phyloP scores from a whole-genome alignment of 768 basidiomycete genomes.

The Rickenella mellea region DNA sequence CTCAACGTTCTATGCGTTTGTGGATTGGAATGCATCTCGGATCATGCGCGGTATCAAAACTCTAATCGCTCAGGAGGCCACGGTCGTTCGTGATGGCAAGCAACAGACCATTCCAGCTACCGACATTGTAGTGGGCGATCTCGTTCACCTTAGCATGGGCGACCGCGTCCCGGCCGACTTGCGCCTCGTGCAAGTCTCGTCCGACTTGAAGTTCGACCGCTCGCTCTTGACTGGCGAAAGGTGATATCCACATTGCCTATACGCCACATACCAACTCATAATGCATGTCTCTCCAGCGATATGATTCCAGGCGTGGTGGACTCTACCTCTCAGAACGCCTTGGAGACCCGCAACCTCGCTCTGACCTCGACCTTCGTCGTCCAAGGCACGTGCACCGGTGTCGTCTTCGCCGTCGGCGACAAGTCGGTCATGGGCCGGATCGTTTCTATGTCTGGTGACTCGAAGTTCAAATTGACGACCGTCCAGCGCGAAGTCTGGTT shows the following conservation, averaged over 20 bases:
- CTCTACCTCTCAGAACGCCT: constrained; percentile 39
- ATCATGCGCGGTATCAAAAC: constrained; percentile 50
- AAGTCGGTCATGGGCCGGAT: constrained; percentile 43
- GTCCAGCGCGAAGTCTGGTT: constrained; percentile 39
- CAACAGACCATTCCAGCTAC: constrained; percentile 38
- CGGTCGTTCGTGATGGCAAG: constrained; percentile 41
- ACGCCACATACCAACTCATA: background rate
- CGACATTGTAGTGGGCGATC: constrained; percentile 49
- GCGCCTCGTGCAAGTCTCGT: constrained; percentile 40
- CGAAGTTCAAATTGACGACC: constrained; percentile 35
- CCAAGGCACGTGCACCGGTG: constrained; percentile 30
- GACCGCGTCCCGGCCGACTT: constrained; percentile 54
- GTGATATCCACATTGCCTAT: constrained; percentile 16
- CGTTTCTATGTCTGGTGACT: constrained; percentile 40
- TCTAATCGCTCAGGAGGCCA: constrained; percentile 50
- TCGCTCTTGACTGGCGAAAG: constrained; percentile 45
- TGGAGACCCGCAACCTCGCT: constrained; percentile 38
- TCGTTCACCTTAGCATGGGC: constrained; percentile 42
- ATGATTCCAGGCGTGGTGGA: constrained; percentile 36
- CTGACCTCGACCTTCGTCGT: constrained; percentile 34
- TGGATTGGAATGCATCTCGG: constrained; percentile 38
- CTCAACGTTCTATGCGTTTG: constrained; percentile 37
- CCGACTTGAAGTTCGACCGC: constrained; percentile 43
- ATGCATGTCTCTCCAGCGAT: constrained; percentile 19
- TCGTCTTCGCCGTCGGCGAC: constrained; percentile 34